phyloP scores from a whole-genome alignment of 2,329 filamentous ascomycete genomes.

The Colletotrichum cordylinicola region DNA sequence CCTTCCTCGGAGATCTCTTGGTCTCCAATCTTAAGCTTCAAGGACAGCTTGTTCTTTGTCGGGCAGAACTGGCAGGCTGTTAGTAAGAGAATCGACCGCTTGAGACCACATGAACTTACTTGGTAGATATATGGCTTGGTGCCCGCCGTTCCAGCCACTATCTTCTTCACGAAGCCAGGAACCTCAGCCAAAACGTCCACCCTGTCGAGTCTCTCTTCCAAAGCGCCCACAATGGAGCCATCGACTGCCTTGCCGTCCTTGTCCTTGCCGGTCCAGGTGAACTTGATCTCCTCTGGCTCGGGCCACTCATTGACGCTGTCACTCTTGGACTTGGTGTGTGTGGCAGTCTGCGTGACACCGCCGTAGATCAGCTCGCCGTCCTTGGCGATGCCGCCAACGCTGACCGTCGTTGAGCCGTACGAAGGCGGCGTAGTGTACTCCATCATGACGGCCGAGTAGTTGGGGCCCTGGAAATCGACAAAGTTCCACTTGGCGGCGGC shows the following conservation, averaged over 20 bases:
- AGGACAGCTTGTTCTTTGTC: conserved; percentile 63
- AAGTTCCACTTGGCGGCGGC: conserved; percentile 94
- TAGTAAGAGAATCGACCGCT: conserved; percentile 20
- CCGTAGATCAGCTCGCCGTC: conserved; percentile 82
- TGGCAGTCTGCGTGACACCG: conserved; percentile 67
- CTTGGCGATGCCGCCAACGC: conserved; percentile 81
- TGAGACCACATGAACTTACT: conserved; percentile 53
- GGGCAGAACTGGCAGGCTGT: conserved; percentile 68
- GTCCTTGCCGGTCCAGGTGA: conserved; percentile 78
- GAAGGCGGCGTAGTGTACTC: conserved; percentile 93
- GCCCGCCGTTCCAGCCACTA: conserved; percentile 86
- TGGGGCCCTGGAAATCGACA: conserved; percentile 86
- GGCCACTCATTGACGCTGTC: conserved; percentile 89
- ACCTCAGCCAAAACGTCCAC: conserved; percentile 98
- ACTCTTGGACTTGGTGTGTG: conserved; percentile 71
- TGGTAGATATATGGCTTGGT: conserved; percentile 99
- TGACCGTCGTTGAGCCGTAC: conserved; percentile 85
- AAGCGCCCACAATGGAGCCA: conserved; percentile 70
- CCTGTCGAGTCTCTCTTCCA: conserved; percentile 77
- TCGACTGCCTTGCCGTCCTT: conserved; percentile 77
- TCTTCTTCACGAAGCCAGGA: conserved; percentile 92
- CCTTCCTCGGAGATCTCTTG: conserved; percentile 81
- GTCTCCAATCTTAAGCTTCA: conserved; percentile 88
- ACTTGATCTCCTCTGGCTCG: conserved; percentile 78
- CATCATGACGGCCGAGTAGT: conserved; percentile 90